Percentiles rank a stretch among this genome's conserved stretches.
Conservation (phyloP, 768 basidiomycete genomes). For the Hypholoma sublateritium region DNA sequence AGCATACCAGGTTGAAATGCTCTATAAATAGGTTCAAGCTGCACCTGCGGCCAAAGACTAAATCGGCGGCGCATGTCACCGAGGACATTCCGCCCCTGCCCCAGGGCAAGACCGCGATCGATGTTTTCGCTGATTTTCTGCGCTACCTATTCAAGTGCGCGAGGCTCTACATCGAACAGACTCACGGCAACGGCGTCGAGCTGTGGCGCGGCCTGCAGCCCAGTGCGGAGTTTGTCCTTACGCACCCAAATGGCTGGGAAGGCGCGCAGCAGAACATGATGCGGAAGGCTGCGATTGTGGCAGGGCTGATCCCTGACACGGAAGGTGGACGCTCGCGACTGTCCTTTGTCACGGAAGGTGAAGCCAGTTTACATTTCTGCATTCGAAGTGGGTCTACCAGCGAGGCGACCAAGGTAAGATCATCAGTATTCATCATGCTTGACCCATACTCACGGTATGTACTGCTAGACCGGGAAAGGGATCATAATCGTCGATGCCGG, state of each 20-base stretch:
- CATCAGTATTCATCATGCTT: not conserved
- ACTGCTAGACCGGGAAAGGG: constrained; percentile 39
- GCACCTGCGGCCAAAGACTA: constrained; percentile 31
- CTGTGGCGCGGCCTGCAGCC: constrained; percentile 46
- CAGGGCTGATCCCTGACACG: constrained; percentile 47
- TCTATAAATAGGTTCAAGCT: constrained; percentile 34
- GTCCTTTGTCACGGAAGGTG: constrained; percentile 63
- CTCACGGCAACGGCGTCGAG: constrained; percentile 39
- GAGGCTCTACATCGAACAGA: constrained; percentile 45
- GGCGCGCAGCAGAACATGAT: constrained; percentile 57
- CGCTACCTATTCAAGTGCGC: constrained; percentile 46
- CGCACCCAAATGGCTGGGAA: constrained; percentile 70
- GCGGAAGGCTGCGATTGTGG: constrained; percentile 50
- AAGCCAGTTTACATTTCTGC: constrained; percentile 61
- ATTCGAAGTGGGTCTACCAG: constrained; percentile 44
- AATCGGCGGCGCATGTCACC: constrained; percentile 15
- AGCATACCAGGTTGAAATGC: not conserved
- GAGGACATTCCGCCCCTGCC: constrained; percentile 41
- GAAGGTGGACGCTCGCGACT: constrained; percentile 40
- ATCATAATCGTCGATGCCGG: constrained; percentile 62
- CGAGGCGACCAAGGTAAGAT: constrained; percentile 31
- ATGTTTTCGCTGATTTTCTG: constrained; percentile 52
- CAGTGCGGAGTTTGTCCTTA: constrained; percentile 50
- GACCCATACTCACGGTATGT: not conserved
- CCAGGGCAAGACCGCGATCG: constrained; percentile 34